Conservation (phyloP, 169 alveolate species). For the Neospora caninum region DNA sequence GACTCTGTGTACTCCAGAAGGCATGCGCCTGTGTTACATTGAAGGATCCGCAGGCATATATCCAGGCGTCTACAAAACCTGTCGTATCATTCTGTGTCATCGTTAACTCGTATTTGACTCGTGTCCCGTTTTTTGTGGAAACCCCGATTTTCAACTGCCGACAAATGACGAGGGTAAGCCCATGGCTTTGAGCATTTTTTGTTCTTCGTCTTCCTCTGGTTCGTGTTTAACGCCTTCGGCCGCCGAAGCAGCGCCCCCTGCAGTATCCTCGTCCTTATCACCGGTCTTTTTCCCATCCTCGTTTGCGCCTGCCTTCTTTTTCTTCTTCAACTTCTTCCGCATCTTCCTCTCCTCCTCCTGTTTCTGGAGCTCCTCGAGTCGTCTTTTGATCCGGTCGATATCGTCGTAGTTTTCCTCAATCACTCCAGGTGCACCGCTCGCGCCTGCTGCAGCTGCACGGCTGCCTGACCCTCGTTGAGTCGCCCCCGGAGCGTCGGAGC, state of each 20-base stretch:
- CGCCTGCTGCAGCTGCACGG: slow-evolving; percentile 27
- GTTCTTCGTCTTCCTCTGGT: slow-evolving; percentile 48
- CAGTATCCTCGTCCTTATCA: not conserved
- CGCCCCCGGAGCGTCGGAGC: not conserved
- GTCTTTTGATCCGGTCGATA: slow-evolving; percentile 73
- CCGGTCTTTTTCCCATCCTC: not conserved
- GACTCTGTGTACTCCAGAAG: no score
- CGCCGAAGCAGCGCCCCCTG: not conserved
- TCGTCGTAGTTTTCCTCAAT: slow-evolving; percentile 49
- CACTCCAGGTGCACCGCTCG: not conserved
- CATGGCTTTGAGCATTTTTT: slow-evolving; percentile 66
- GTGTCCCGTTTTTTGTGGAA: no score
- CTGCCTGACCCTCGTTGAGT: not conserved
- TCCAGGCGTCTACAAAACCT: no score
- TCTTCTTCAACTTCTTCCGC: slow-evolving; percentile 50
- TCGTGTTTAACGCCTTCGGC: not conserved
- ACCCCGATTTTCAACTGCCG: slow-evolving; percentile 43
- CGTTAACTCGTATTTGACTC: no score
- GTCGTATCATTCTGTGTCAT: no score
- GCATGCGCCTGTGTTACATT: no score
- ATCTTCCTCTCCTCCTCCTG: slow-evolving; percentile 57
- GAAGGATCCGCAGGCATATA: no score
- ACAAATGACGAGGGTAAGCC: slow-evolving; percentile 60
- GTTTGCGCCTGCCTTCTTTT: slow-evolving; percentile 35
- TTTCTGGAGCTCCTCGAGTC: slow-evolving; percentile 67